These are phyloP conservation scores for Rhizoclosmatium sp. DNA, from an alignment of 192 early-diverging fungal genomes.

Conservation along the genomic window DNA sequence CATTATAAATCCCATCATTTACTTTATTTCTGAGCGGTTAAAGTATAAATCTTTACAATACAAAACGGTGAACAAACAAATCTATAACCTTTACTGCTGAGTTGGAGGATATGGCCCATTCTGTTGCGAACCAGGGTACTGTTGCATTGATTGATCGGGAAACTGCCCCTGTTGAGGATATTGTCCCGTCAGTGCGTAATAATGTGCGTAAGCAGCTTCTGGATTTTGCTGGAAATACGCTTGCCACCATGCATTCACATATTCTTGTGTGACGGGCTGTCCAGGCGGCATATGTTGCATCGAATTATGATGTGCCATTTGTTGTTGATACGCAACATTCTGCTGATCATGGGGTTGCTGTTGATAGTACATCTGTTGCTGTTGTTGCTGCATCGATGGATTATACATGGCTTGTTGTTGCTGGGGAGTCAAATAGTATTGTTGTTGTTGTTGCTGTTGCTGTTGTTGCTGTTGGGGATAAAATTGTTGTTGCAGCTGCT, in stretches of 20 bases:
- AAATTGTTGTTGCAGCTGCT: not conserved
- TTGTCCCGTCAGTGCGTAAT: not conserved
- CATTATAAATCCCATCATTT: too few relatives aligned
- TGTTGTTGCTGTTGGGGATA: not conserved
- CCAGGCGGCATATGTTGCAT: too few relatives aligned
- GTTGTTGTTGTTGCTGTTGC: not conserved
- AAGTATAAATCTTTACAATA: too few relatives aligned
- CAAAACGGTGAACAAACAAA: too few relatives aligned
- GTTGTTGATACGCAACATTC: too few relatives aligned
- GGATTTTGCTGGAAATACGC: not conserved
- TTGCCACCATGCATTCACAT: constrained; percentile 15
- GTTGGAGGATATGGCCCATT: not conserved
- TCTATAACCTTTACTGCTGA: not conserved
- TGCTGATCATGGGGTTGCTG: not conserved
- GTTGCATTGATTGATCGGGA: not conserved
- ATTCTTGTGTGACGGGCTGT: not conserved
- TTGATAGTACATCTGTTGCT: not conserved
- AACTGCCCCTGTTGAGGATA: not conserved
- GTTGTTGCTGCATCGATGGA: not conserved
- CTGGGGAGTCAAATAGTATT: not conserved
- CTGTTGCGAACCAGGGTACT: not conserved
- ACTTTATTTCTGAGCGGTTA: too few relatives aligned
- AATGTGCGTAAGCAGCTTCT: constrained; percentile 1
- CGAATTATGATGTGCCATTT: too few relatives aligned
- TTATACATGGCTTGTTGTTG: not conserved